phyloP scores from a whole-genome alignment of 257 asterid genomes.

The Penstemon barbatus region DNA sequence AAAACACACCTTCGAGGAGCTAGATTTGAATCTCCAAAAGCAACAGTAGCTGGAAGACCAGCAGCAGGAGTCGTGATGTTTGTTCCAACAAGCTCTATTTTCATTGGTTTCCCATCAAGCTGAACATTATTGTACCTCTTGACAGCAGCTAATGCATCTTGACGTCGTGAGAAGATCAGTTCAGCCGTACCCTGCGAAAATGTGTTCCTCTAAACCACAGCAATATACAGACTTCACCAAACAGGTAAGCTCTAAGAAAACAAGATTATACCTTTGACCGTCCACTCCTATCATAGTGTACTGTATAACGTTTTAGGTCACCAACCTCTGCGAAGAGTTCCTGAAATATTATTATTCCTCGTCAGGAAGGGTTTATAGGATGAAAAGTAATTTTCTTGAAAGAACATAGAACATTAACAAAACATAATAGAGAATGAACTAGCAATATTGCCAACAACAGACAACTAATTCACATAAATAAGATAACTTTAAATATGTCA shows the following conservation, averaged over 20 bases:
- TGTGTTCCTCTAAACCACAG: conserved; percentile 30
- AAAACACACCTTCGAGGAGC: conserved; percentile 49
- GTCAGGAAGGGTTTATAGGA: conserved; percentile 21
- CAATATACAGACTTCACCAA: conserved; percentile 32
- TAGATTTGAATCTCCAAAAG: conserved; percentile 35
- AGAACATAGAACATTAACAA: conserved; percentile 16
- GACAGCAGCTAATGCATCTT: conserved; percentile 80
- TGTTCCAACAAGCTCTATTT: conserved; percentile 58
- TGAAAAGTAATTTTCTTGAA: conserved; percentile 4
- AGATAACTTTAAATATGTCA: too few species aligned
- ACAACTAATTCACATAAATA: too few species aligned
- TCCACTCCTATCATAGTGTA: conserved; percentile 93
- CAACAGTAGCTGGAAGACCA: conserved; percentile 36
- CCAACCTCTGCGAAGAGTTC: conserved; percentile 94
- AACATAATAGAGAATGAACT: too few species aligned
- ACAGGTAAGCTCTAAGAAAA: conserved; percentile 29
- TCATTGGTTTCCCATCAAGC: conserved; percentile 80
- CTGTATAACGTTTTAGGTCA: conserved; percentile 62
- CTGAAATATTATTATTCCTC: conserved; percentile 38
- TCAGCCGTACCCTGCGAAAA: conserved; percentile 89
- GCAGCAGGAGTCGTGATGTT: conserved; percentile 40
- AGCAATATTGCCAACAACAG: too few species aligned
- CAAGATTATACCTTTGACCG: conserved; percentile 80
- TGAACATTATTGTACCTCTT: conserved; percentile 50
- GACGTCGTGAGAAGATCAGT: conserved; percentile 58